Base-by-base conservation (phyloP, 129 eudicot genomes). In the Deinandra increscens region DNA sequence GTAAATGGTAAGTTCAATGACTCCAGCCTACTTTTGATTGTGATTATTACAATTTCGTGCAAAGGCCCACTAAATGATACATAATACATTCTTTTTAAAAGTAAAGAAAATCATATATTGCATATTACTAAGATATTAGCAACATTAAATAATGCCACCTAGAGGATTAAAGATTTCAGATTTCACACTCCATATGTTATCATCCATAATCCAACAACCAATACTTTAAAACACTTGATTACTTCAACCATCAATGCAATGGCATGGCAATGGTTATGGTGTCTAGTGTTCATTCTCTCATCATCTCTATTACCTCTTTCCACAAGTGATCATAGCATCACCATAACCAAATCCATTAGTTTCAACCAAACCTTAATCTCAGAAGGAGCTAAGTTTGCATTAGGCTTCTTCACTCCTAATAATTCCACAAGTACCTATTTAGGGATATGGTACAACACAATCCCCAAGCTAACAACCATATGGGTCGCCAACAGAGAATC, bases 401-500 rank as follows among this genome's bases (percentile, higher is more conserved):
- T 84, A 36, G 95, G 90, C 19, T 87, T 87, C 76, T 87, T 84
- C 65, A 70, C 55, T 29, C 89, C 82, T 44, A 77, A 75, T 36
- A 77, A 82, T 45, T 82, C 83, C 12, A 74, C 82, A 48, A 71
- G 49, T 22, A 77, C 41, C 66, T 88, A 82, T 61, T 19, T 88
- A 15, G 87, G 95, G 7, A 85, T 80, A 39, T 84, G 90, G 95
- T 82, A 82, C 42, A 67, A 63, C 10, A 54, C 69, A 22, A 34
- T 81, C 41, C 53, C 75, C 11, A 49, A 23, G n/a, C 77, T 42
- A 49, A 80, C 87, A 17, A 13, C 76, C 36, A 82, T 82, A 38
- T 85, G 91, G 95, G 95, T 88, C n/a, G 95, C 90, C 10, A 89
- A 89, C 63, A 75, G 96, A 59, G 81, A 74, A 34, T 39, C 48